phyloP scores from a whole-genome alignment of 257 asterid genomes.

The Jacaranda mimosifolia region DNA sequence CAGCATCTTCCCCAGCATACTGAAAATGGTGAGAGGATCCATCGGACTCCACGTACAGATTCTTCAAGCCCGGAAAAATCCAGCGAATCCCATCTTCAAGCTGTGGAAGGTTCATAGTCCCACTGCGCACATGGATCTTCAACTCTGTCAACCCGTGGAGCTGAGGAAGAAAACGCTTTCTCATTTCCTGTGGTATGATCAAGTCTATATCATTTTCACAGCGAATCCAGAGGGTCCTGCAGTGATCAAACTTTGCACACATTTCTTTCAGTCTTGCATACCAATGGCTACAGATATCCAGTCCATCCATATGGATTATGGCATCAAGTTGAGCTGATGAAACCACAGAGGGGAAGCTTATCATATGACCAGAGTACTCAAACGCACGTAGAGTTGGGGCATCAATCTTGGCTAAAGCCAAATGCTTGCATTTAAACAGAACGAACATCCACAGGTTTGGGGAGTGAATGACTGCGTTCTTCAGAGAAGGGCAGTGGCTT shows the following conservation, averaged over 20 bases:
- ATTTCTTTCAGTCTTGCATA: slow-evolving; percentile 35
- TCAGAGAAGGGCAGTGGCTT: slow-evolving; percentile 35
- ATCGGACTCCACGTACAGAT: slow-evolving; percentile 35
- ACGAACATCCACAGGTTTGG: slow-evolving; percentile 42
- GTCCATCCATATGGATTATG: slow-evolving; percentile 31
- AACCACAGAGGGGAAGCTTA: slow-evolving; percentile 30
- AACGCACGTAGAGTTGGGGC: slow-evolving; percentile 41
- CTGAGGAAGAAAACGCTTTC: slow-evolving; percentile 39
- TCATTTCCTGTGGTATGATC: slow-evolving; percentile 37
- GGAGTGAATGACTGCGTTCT: slow-evolving; percentile 19
- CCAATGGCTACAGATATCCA: slow-evolving; percentile 29
- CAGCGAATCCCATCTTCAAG: slow-evolving; percentile 42
- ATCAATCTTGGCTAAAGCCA: slow-evolving; percentile 27
- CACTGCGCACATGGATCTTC: slow-evolving; percentile 38
- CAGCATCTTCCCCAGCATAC: slow-evolving; percentile 14
- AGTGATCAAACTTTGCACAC: slow-evolving; percentile 34
- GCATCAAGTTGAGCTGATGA: slow-evolving; percentile 34
- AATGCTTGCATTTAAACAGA: slow-evolving; percentile 38
- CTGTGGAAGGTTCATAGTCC: slow-evolving; percentile 22
- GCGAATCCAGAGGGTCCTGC: slow-evolving; percentile 35
- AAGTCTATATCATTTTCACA: slow-evolving; percentile 35
- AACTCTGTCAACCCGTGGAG: slow-evolving; percentile 35
- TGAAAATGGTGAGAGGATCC: slow-evolving; percentile 41
- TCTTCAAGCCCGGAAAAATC: slow-evolving; percentile 42
- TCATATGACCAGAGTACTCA: slow-evolving; percentile 41